phyloP scores from a whole-genome alignment of 371 early-diverging fungal genomes.

The Mortierella sp. region DNA sequence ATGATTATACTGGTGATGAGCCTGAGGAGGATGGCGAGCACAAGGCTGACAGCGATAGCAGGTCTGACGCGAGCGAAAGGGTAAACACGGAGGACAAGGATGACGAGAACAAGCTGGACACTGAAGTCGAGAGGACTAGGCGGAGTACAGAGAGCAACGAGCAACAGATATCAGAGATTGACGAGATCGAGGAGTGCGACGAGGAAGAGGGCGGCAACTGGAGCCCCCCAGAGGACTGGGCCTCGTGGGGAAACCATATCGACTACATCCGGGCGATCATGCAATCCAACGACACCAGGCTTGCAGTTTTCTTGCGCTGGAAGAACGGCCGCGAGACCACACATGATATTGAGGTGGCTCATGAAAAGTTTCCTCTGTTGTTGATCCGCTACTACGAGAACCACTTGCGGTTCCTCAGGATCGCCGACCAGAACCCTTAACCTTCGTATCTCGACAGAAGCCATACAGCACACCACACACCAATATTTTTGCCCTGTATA shows the following conservation, averaged over 20 bases:
- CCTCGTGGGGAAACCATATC: neutral
- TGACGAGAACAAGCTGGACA: neutral
- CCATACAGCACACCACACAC: too few species aligned
- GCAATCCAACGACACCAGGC: neutral
- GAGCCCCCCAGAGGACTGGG: neutral
- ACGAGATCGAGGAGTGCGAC: neutral
- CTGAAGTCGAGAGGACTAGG: neutral
- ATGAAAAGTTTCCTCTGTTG: neutral
- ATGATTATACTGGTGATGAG: neutral
- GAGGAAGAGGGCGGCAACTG: neutral
- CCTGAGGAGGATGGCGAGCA: neutral
- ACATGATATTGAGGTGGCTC: neutral
- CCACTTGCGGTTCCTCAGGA: conserved; percentile 3
- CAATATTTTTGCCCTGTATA: too few species aligned
- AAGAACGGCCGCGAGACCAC: neutral
- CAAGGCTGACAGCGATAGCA: neutral
- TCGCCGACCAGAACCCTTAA: neutral
- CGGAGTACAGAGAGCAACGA: neutral
- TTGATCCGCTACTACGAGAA: conserved; percentile 11
- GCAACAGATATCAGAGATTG: neutral
- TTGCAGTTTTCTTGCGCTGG: neutral
- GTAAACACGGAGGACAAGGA: neutral
- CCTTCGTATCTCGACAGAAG: neutral
- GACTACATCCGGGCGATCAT: neutral
- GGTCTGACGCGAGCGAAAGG: neutral